Evolutionary conservation across 345 rosid genomes (phyloP).

Genomic region (Mercurialis annua): DNA sequence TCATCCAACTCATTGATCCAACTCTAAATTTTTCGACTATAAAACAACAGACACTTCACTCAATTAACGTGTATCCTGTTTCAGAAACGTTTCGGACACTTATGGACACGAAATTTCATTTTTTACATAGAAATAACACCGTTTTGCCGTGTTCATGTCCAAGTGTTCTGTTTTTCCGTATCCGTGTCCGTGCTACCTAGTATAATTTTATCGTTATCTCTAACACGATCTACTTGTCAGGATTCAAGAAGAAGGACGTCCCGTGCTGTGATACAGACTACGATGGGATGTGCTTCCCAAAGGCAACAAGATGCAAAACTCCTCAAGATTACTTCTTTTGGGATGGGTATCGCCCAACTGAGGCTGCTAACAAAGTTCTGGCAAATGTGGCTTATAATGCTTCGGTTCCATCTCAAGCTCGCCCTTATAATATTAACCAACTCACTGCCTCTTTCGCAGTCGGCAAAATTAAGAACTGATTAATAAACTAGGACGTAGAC

Average conservation of each 20-base stretch:
- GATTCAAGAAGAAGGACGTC: background rate
- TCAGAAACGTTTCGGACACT: too few relatives aligned
- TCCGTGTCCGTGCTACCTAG: too few relatives aligned
- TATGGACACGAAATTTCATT: too few relatives aligned
- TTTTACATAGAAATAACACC: too few relatives aligned
- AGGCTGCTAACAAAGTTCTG: background rate
- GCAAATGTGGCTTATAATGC: background rate
- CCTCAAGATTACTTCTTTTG: background rate
- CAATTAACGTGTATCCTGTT: too few relatives aligned
- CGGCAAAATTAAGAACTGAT: background rate
- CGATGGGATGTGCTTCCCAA: background rate
- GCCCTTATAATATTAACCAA: background rate
- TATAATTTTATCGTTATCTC: too few relatives aligned
- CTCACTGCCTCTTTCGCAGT: background rate
- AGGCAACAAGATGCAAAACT: background rate
- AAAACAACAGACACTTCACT: too few relatives aligned
- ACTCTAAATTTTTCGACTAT: too few relatives aligned
- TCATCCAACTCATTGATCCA: too few relatives aligned
- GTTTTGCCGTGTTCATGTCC: too few relatives aligned
- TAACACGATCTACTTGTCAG: background rate
- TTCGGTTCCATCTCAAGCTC: constrained; percentile 1
- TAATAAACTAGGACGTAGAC: too few relatives aligned
- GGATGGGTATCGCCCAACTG: constrained; percentile 3
- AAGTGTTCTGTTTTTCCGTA: too few relatives aligned
- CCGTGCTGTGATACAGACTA: constrained; percentile 3